Base-by-base conservation (phyloP, 176 grass and related monocot species). In the Hordeum vulgare region DNA sequence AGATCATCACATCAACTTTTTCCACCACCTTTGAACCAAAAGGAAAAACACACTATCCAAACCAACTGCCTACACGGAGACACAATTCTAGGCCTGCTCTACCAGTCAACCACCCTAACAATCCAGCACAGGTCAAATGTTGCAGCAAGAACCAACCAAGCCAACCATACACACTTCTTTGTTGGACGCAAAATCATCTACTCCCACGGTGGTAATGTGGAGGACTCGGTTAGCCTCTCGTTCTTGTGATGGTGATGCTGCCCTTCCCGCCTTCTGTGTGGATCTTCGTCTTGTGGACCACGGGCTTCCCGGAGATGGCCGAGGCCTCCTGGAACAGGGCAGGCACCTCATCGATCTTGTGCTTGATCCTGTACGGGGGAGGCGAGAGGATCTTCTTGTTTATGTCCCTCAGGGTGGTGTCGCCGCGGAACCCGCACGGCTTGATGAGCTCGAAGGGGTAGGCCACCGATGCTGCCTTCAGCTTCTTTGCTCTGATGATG, bases 381-480 rank as follows among this genome's bases (percentile, higher is more conserved):
- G 93, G 96, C 8, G 91, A 77, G 20, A 90, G 96, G 26, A 99
- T 92, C 13, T 82, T 82, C 70, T 87, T 58, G 77, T 99, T 99
- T 71, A 99, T 96, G 45, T 99, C 96, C 17, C 80, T 87, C 74
- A 99, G 82, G 9, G 96, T 96, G 66, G 87, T 37, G 29, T 85
- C 80, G 0, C 96, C 96, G 3, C 70, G 85, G 70, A 86, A 74
- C 29, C 85, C 91, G 13, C 87, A 94, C 11, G 96, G 93, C 80
- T 99, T 96, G 81, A 99, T 90, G 33, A 99, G 89, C 61, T 90
- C 89, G 17, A 99, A 99, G 8, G 96, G 96, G 40, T 96, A 94
- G 14, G 85, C 87, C 62, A 99, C 74, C 4, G 89, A 83, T 5
- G 87, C 51, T 2, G 17, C 81, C 36, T 83, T 92, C 37, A 79